These are phyloP conservation scores for Mrakia blollopis DNA, from an alignment of 768 basidiomycete species.

Conservation along the genomic window DNA sequence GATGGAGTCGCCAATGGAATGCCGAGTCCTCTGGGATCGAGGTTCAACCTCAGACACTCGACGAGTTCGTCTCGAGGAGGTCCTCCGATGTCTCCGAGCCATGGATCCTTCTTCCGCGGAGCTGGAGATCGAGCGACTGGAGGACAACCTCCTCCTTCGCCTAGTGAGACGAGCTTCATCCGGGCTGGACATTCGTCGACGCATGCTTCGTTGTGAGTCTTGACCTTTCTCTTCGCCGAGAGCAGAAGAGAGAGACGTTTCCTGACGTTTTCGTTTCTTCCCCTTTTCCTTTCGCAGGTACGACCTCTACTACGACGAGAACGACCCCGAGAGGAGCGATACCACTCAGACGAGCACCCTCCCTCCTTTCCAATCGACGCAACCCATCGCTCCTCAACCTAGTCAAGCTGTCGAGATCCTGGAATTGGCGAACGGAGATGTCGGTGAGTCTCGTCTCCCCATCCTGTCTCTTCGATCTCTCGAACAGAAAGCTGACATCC, in stretches of 20 bases:
- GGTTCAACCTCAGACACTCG: constrained; percentile 8
- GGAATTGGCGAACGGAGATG: constrained; percentile 29
- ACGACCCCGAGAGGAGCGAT: background rate
- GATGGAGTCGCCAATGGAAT: background rate
- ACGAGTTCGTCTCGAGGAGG: background rate
- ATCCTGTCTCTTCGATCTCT: background rate
- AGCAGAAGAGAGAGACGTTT: background rate
- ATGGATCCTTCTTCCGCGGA: background rate
- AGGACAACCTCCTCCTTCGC: constrained; percentile 3
- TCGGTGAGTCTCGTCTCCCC: background rate
- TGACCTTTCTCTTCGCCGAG: no score
- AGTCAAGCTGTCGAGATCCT: constrained; percentile 28
- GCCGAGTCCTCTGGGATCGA: constrained; percentile 4
- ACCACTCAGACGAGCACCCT: background rate
- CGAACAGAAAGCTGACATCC: background rate
- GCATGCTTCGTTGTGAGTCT: constrained; percentile 21
- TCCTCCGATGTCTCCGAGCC: constrained; percentile 1
- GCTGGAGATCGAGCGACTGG: background rate
- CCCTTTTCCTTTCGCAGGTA: background rate
- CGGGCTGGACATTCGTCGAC: constrained; percentile 22
- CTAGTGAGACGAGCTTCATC: constrained; percentile 6
- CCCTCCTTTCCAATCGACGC: background rate
- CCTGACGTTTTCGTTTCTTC: background rate
- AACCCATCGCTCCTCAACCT: background rate
- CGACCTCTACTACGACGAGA: constrained; percentile 26